Percentiles rank a stretch among this genome's conserved stretches.
phyloP scores from a whole-genome alignment of 441 rosid species.

The Raphanus hybrid region DNA sequence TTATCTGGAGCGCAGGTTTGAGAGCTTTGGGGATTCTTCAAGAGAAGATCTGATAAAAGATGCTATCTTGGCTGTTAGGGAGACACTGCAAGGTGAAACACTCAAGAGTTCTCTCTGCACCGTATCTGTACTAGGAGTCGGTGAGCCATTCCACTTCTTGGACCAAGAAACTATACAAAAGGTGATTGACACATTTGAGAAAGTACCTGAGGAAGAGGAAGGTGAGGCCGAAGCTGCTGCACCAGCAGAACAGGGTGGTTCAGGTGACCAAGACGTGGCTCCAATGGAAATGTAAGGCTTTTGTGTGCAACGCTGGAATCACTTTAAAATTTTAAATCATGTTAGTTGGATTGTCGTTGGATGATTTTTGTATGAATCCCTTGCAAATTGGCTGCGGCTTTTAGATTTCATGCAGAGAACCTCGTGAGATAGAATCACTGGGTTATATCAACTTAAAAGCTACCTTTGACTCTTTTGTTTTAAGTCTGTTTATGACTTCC shows the following conservation, averaged over 20 bases:
- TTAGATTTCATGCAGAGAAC: not conserved
- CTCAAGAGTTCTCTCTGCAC: conserved; percentile 83
- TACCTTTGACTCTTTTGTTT: not conserved
- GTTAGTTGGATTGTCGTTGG: conserved; percentile 27
- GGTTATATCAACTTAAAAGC: not conserved
- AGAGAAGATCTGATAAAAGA: conserved; percentile 86
- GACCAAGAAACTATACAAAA: conserved; percentile 75
- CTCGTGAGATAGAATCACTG: not conserved
- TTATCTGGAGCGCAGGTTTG: conserved; percentile 85
- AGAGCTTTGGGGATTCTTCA: conserved; percentile 68
- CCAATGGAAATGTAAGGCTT: conserved; percentile 71
- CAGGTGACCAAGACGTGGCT: conserved; percentile 52
- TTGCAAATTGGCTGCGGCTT: conserved; percentile 4
- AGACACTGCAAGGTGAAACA: conserved; percentile 90
- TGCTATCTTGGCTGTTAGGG: conserved; percentile 86
- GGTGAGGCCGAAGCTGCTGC: conserved; percentile 44
- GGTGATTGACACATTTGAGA: conserved; percentile 76
- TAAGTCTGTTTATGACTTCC: not conserved
- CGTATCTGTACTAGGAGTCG: conserved; percentile 72
- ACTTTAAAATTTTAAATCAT: not conserved
- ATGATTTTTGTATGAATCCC: conserved; percentile 13
- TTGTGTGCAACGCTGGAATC: conserved; percentile 16
- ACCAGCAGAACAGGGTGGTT: conserved; percentile 40
- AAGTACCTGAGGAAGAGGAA: conserved; percentile 58
- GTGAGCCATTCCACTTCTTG: conserved; percentile 70